Evolutionary conservation across 108 stramenopile genomes (phyloP).

Genomic region (Pseudonitzschia multistriata): DNA sequence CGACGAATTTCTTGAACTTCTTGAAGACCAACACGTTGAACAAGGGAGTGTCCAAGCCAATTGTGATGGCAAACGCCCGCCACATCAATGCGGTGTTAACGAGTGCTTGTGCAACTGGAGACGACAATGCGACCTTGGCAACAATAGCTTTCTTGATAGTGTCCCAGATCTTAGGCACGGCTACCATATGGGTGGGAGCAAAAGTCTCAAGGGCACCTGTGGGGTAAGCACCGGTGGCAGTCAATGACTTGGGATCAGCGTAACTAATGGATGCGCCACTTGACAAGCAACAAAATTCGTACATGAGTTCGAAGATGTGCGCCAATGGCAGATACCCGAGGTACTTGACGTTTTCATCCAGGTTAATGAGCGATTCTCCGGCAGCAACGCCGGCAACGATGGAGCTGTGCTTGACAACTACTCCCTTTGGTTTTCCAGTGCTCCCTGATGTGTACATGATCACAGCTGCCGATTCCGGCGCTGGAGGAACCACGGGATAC

Average conservation of each 20-base stretch:
- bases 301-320: constrained; percentile 89
- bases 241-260: constrained; percentile 83
- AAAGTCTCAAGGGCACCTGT: constrained; percentile 83
- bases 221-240: constrained; percentile 80
- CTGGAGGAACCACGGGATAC: constrained; percentile 71
- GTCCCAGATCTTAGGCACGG: constrained; percentile 94
- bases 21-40: constrained; percentile 89
- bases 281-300: constrained; percentile 65
- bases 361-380: constrained; percentile 30
- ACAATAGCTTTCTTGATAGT: constrained; percentile 89
- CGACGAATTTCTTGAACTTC: constrained; percentile 79
- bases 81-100: constrained; percentile 69
- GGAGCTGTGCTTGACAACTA: constrained; percentile 86
- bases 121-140: constrained; percentile 71
- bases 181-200: constrained; percentile 82
- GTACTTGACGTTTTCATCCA: constrained; percentile 48
- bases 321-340: constrained; percentile 74
- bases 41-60: constrained; percentile 83
- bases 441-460: constrained; percentile 96
- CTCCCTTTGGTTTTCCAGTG: constrained; percentile 96
- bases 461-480: constrained; percentile 78
- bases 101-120: constrained; percentile 62
- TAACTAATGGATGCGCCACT: constrained; percentile 74
- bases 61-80: constrained; percentile 59
- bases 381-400: constrained; percentile 66